phyloP scores from a whole-genome alignment of 2,329 filamentous ascomycete genomes.

The Fonsecaea erecta region DNA sequence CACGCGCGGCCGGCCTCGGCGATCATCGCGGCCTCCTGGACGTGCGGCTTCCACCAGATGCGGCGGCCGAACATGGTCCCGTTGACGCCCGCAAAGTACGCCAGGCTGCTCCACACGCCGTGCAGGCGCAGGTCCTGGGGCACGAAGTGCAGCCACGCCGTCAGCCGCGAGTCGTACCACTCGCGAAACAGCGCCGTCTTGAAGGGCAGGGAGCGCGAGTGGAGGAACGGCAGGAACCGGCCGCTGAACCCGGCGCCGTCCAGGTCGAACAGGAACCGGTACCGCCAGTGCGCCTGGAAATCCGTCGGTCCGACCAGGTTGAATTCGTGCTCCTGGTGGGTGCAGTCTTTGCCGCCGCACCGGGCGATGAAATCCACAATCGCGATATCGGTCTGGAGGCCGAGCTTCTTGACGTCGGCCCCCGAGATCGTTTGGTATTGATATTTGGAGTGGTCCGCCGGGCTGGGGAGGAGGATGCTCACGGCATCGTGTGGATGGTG shows the following conservation, averaged over 20 bases:
- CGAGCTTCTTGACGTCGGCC: conserved; percentile 47
- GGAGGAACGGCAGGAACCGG: conserved; percentile 67
- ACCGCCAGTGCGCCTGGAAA: conserved; percentile 64
- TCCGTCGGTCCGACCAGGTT: conserved; percentile 51
- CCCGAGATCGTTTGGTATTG: conserved; percentile 60
- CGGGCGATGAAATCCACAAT: conserved; percentile 65
- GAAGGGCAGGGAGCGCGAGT: conserved; percentile 70
- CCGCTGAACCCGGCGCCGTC: conserved; percentile 72
- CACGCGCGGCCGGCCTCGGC: conserved; percentile 68
- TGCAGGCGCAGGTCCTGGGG: conserved; percentile 76
- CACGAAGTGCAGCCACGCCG: conserved; percentile 80
- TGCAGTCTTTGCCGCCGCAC: conserved; percentile 59
- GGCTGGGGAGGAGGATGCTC: conserved; percentile 61
- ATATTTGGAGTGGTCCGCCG: conserved; percentile 50
- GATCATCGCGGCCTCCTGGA: conserved; percentile 66
- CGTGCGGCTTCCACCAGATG: conserved; percentile 55
- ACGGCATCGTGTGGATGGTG: conserved; percentile 45
- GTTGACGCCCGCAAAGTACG: conserved; percentile 69
- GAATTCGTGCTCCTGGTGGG: conserved; percentile 59
- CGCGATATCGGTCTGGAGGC: conserved; percentile 64
- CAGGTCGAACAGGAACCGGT: conserved; percentile 73
- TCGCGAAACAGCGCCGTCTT: conserved; percentile 73
- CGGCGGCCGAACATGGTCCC: conserved; percentile 52
- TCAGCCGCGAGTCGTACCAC: conserved; percentile 77
- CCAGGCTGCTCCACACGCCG: conserved; percentile 72